Conservation (phyloP, 2,329 filamentous ascomycete species). For the Pseudogymnoascus sp. region DNA sequence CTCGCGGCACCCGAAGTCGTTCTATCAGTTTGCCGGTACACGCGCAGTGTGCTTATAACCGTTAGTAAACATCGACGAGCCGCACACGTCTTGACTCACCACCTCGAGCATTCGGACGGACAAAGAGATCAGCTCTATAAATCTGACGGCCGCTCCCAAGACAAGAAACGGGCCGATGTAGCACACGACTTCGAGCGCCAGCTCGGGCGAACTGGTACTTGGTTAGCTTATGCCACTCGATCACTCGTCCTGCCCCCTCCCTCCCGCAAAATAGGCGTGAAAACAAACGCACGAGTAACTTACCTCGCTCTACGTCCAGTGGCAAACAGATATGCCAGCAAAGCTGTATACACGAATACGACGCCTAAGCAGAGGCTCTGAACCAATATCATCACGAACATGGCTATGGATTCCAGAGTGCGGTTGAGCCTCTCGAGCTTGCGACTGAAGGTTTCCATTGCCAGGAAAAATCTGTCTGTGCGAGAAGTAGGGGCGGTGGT, state of each 20-base stretch:
- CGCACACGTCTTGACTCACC: too few relatives aligned
- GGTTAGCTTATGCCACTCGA: not conserved
- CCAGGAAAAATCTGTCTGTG: not conserved
- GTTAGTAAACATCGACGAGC: not conserved
- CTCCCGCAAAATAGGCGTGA: not conserved
- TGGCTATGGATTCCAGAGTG: not conserved
- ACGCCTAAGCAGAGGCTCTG: not conserved
- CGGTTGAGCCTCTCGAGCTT: not conserved
- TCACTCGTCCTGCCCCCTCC: not conserved
- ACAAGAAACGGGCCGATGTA: not conserved
- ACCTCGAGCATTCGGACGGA: not conserved
- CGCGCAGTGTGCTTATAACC: too few relatives aligned
- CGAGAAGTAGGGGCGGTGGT: not conserved
- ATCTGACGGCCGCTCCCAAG: not conserved
- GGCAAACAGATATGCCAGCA: not conserved
- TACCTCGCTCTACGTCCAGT: not conserved
- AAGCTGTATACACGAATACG: not conserved
- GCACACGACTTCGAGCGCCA: not conserved
- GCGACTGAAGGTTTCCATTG: not conserved
- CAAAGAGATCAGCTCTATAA: not conserved
- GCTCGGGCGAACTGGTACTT: not conserved
- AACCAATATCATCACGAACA: not conserved
- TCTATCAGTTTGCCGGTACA: too few relatives aligned
- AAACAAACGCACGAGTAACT: not conserved
- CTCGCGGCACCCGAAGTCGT: too few relatives aligned